A percentile compares a stretch with the other conserved stretches of the same genome.
phyloP scores from a whole-genome alignment of 257 asterid species.

The Cinchona pubescens region DNA sequence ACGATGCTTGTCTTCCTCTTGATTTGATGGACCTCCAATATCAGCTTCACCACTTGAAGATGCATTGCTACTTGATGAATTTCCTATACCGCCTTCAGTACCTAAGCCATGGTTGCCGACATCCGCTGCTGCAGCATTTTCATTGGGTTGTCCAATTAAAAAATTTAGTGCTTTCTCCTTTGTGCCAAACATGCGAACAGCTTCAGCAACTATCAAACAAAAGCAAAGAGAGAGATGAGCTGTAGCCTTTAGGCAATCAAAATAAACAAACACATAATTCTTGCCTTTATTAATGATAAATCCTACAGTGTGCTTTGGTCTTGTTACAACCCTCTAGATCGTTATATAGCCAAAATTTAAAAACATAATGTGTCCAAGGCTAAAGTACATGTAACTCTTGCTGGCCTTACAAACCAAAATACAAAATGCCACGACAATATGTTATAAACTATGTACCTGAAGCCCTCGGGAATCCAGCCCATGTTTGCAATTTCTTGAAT shows the following conservation, averaged over 20 bases:
- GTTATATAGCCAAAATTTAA: background rate
- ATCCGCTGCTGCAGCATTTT: constrained; percentile 19
- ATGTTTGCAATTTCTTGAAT: constrained; percentile 51
- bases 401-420: background rate
- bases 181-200: constrained; percentile 44
- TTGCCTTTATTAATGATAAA: background rate
- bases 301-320: background rate
- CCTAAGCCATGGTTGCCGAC: constrained; percentile 17
- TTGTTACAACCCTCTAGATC: background rate
- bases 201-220: constrained; percentile 48
- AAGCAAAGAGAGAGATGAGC: background rate
- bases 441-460: constrained; percentile 43
- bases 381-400: background rate
- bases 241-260: background rate
- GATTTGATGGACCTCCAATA: constrained; percentile 31
- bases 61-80: constrained; percentile 19
- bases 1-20: constrained; percentile 24
- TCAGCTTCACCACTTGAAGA: constrained; percentile 13
- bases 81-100: constrained; percentile 13
- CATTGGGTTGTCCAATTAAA: constrained; percentile 38
- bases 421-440: constrained; percentile 4
- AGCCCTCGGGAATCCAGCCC: constrained; percentile 68
- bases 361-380: background rate
- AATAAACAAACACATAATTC: background rate
- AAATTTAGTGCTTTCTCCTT: constrained; percentile 49